Base-by-base conservation (phyloP, 208 protist species). In the Novymonas esmeraldas region DNA sequence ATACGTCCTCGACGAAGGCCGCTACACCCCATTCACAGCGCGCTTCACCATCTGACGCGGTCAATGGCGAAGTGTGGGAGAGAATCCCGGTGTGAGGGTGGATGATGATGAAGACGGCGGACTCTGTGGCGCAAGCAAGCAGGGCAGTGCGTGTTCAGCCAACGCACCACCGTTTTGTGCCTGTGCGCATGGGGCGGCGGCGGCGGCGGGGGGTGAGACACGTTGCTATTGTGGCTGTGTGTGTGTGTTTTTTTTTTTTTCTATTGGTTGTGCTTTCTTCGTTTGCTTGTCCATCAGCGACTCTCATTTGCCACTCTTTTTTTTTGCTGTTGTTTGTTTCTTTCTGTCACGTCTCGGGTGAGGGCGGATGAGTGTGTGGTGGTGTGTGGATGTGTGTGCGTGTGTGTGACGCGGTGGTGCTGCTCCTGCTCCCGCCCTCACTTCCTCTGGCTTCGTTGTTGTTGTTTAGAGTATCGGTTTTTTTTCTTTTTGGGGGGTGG, bases 1-100 rank as follows among this genome's bases (percentile, higher is more conserved):
- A 31, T 95, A 95, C 67, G 61, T 95, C 7, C 78, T 90, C 11
- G 39, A 51, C 16, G 79, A 92, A 13, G 84, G 82, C 9, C 65
- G 73, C 46, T 95, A 93, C 69, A 79, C 71, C 2, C 78, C 84
- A 6, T 91, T 85, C 72, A 68, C 79, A 3, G 58, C 87, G 6
- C 76, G 90, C 22, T 87, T 95, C 58, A 76, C 73, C 22, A 73
- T 94, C n/a, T 94, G 85, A 39, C 11, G n/a, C 22, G 36, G 33
- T 31, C 6, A 52, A 63, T 36, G 41, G 22, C 3, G 26, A n/a
- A 6, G 51, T 2, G 6, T 2, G 51, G 31, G 31, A 31, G 31
- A 39, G 26, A 11, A 6, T 2, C 26, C 4, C 18, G 10, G 49
- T 22, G 49, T 28, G 49, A 22, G 51, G 2, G 31, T 26, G 7